These are phyloP conservation scores for Candida berthetii DNA, from an alignment of 805 yeast species.

Conservation along the genomic window DNA sequence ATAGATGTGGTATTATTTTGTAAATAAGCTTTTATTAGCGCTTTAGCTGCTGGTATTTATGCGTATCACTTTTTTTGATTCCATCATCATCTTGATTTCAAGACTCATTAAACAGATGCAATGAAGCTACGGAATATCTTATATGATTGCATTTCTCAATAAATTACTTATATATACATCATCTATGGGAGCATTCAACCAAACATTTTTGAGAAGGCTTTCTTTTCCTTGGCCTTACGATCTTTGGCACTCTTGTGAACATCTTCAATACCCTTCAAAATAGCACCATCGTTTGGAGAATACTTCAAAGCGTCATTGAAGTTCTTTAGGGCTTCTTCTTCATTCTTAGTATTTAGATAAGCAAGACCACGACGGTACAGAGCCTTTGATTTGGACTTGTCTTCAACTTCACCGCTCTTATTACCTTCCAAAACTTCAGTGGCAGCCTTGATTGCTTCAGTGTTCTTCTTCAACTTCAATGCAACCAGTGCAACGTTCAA, in stretches of 20 bases:
- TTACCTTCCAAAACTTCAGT: slow-evolving; percentile 56
- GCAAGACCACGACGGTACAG: slow-evolving; percentile 82
- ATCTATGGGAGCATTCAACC: neutral
- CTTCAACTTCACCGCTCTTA: slow-evolving; percentile 34
- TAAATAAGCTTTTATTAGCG: too few relatives aligned
- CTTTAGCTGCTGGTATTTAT: too few relatives aligned
- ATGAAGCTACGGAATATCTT: too few relatives aligned
- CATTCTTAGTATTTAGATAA: slow-evolving; percentile 53
- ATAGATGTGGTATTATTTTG: too few relatives aligned
- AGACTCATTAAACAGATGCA: too few relatives aligned
- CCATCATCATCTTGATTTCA: too few relatives aligned
- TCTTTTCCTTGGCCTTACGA: slow-evolving; percentile 64
- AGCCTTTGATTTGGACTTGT: slow-evolving; percentile 76
- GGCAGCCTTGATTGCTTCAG: slow-evolving; percentile 52
- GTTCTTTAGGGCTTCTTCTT: slow-evolving; percentile 61
- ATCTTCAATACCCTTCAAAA: slow-evolving; percentile 55
- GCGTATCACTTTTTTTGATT: too few relatives aligned
- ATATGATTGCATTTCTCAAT: too few relatives aligned
- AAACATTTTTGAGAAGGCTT: slow-evolving; percentile 70
- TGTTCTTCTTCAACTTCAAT: slow-evolving; percentile 52
- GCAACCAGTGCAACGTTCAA: slow-evolving; percentile 74
- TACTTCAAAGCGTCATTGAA: slow-evolving; percentile 58
- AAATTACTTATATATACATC: neutral
- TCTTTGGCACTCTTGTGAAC: slow-evolving; percentile 45
- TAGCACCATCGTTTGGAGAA: slow-evolving; percentile 70